Base-by-base conservation (phyloP, 352 stramenopile species). In the Phytophthora pini region DNA sequence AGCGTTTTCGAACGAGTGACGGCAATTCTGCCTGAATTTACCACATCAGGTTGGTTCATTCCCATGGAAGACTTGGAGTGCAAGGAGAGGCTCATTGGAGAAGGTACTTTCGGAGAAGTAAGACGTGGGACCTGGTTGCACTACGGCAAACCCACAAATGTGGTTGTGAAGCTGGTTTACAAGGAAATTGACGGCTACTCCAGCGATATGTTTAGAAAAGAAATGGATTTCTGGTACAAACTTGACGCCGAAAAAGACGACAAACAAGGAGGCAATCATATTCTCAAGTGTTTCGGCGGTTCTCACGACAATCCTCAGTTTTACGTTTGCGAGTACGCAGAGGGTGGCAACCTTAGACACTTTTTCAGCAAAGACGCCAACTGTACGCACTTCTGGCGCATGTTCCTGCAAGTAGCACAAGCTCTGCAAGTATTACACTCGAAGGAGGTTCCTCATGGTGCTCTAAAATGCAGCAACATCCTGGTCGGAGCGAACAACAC, bases 391-490 rank as follows among this genome's bases (percentile, higher is more conserved):
- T 49, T 63, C 29, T 63, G 44, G 44, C 10, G 13, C 8, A 41
- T 56, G 32, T 63, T 63, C 27, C 22, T 9, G 6, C 56, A 63
- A 48, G 34, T 26, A 6, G 34, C 44, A n/a, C 8, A 56, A 32
- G 44, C 32, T 41, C 44, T 63, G 24, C 38, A 49, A 22, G 17
- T 46, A 8, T 29, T 63, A 12, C 56, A 63, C 36, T 22, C 15
- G 11, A 24, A 45, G 6, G 31, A 22, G 13, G 11, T 49, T 15
- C 15, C 36, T 31, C 56, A 63, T 29, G 56, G 56, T 31, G 56
- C 31, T 40, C 45, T 63, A 1, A 63, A 63, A 13, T 63, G 56
- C 34, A 56, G 31, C 45, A 63, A 97, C 61, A 71, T 96, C 34
- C 72, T 97, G 6, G 79, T 82, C 15, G 65, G 71, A 13, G 39